phyloP scores from a whole-genome alignment of 441 rosid species.

The Viola pubescens region DNA sequence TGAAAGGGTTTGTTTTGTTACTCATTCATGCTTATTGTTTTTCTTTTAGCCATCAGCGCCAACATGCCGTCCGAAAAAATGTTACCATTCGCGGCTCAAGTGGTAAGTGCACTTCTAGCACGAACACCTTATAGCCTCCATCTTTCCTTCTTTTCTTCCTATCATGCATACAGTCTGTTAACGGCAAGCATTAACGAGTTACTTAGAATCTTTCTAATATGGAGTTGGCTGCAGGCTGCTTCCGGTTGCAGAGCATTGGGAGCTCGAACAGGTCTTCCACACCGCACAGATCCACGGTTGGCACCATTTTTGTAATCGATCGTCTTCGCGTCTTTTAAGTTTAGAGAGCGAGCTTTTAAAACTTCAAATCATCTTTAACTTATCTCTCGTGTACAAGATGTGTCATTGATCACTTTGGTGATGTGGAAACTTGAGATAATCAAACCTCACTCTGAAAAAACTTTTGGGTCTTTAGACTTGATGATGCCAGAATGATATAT shows the following conservation, averaged over 20 bases:
- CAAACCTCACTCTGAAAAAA: too few relatives aligned
- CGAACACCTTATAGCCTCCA: too few relatives aligned
- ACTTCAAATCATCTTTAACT: too few relatives aligned
- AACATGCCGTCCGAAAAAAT: constrained; percentile 65
- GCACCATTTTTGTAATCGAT: constrained; percentile 27
- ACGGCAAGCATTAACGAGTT: background rate
- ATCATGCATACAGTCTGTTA: background rate
- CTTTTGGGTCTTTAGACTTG: too few relatives aligned
- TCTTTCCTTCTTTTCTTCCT: background rate
- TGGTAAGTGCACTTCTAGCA: constrained; percentile 38
- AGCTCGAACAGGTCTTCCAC: constrained; percentile 68
- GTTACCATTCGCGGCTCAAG: constrained; percentile 78
- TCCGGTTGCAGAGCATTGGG: constrained; percentile 76
- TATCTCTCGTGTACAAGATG: background rate
- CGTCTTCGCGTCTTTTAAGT: too few relatives aligned
- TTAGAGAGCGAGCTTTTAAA: too few relatives aligned
- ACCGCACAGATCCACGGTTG: constrained; percentile 45
- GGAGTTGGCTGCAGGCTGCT: constrained; percentile 55
- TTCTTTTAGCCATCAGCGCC: constrained; percentile 46
- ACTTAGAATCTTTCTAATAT: background rate
- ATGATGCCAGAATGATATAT: too few relatives aligned
- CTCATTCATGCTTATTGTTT: background rate
- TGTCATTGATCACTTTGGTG: background rate
- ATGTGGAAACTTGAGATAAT: background rate
- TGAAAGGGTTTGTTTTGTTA: too few relatives aligned